phyloP scores from a whole-genome alignment of 23 red algal species.

The Gracilariopsis chorda region DNA sequence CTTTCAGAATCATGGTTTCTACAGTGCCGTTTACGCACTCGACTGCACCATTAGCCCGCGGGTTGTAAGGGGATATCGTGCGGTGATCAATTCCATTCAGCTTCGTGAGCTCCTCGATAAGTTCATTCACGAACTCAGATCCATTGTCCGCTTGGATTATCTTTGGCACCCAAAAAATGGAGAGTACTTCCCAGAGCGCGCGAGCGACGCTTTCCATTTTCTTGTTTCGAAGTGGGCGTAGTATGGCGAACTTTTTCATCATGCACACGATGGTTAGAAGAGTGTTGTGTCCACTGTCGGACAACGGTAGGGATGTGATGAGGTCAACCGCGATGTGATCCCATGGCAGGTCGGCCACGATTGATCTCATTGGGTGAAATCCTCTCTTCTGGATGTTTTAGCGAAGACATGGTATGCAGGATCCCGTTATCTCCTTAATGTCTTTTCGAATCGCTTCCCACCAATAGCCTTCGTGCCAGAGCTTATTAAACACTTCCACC shows the following conservation, averaged over 20 bases:
- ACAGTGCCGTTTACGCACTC: neutral
- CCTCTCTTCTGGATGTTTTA: neutral
- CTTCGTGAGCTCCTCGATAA: neutral
- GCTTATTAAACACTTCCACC: no score
- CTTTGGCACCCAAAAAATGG: neutral
- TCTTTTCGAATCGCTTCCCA: no score
- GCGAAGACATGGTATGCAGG: no score
- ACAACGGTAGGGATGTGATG: neutral
- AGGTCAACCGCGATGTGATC: neutral
- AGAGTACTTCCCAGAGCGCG: neutral
- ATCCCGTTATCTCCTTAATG: no score
- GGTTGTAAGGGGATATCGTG: neutral
- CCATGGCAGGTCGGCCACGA: neutral
- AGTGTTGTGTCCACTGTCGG: neutral
- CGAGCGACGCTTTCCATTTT: neutral
- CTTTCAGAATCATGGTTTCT: no score
- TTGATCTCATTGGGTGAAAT: neutral
- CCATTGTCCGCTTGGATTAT: neutral
- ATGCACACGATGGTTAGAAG: neutral
- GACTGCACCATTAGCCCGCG: neutral
- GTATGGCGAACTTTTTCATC: conserved; percentile 2
- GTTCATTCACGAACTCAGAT: neutral
- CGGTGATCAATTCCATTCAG: neutral
- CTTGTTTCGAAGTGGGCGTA: neutral
- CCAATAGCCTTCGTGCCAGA: no score